Conservation (phyloP, 2,329 filamentous ascomycete genomes). For the Cladosporium sp. region DNA sequence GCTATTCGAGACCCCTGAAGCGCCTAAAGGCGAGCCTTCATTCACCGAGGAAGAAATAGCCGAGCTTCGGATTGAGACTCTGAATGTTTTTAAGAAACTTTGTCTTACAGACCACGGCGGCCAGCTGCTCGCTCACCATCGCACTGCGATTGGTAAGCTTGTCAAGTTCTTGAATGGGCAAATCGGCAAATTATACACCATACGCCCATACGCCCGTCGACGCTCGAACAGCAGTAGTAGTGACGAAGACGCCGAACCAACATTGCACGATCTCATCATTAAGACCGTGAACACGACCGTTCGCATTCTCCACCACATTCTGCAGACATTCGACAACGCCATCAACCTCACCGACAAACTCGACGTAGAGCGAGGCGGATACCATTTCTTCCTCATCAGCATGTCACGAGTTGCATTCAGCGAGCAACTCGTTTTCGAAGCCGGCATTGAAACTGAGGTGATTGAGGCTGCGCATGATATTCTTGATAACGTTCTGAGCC, state of each 20-base stretch:
- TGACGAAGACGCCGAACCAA: constrained; percentile 16
- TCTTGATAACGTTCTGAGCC: constrained; percentile 73
- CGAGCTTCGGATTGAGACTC: constrained; percentile 43
- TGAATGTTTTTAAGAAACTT: constrained; percentile 52
- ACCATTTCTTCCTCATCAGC: constrained; percentile 76
- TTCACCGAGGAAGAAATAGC: constrained; percentile 38
- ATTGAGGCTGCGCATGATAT: constrained; percentile 77
- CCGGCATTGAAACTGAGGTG: constrained; percentile 70
- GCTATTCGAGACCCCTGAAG: constrained; percentile 52
- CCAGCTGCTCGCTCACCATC: constrained; percentile 62
- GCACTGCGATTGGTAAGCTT: constrained; percentile 66
- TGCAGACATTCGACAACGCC: constrained; percentile 51
- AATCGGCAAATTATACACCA: constrained; percentile 54
- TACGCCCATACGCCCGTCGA: constrained; percentile 5
- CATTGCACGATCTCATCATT: constrained; percentile 38
- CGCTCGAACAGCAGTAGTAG: constrained; percentile 13
- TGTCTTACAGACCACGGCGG: constrained; percentile 59
- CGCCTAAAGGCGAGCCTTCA: constrained; percentile 38
- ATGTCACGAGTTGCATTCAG: constrained; percentile 81
- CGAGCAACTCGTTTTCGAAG: constrained; percentile 72
- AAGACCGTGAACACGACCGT: constrained; percentile 55
- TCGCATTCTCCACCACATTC: constrained; percentile 57
- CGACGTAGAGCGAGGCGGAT: constrained; percentile 62
- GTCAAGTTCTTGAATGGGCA: constrained; percentile 72
- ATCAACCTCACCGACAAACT: constrained; percentile 69